Percentiles rank a stretch among this genome's conserved stretches.
These are phyloP conservation scores for Colletotrichum australisinense DNA, from an alignment of 2,329 filamentous ascomycete species.

Conservation along the genomic window DNA sequence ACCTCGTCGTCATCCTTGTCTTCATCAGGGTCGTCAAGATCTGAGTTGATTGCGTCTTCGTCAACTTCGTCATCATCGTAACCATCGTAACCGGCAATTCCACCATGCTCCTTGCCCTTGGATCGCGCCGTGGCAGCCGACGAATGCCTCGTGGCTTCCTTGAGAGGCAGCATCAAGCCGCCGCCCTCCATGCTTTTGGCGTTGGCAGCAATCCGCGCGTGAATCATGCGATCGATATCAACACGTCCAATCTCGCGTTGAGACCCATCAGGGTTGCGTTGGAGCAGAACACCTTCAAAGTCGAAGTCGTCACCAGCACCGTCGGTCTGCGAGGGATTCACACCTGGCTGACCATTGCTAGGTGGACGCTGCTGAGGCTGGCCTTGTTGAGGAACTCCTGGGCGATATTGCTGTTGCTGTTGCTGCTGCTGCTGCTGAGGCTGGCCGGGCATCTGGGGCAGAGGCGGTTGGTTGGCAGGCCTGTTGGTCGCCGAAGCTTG, in stretches of 20 bases:
- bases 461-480: conserved; percentile 44
- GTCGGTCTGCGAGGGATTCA: conserved; percentile 70
- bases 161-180: conserved; percentile 79
- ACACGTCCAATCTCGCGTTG: conserved; percentile 67
- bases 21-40: conserved; percentile 95
- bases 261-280: conserved; percentile 64
- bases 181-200: conserved; percentile 80
- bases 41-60: conserved; percentile 98
- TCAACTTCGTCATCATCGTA: conserved; percentile 75
- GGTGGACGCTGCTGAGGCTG: conserved; percentile 43
- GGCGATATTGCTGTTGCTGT: conserved; percentile 31
- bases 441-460: conserved; percentile 41
- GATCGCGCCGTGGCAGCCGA: conserved; percentile 37
- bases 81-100: conserved; percentile 70
- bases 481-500: conserved; percentile 53
- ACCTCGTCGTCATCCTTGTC: conserved; percentile 86
- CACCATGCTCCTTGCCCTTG: conserved; percentile 43
- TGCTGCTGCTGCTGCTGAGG: conserved; percentile 40
- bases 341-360: conserved; percentile 40
- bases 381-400: conserved; percentile 38
- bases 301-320: conserved; percentile 72
- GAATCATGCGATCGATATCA: conserved; percentile 77
- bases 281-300: conserved; percentile 69
- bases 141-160: conserved; percentile 59
- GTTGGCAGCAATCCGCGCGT: conserved; percentile 73